Evolutionary conservation across 164 flowering plant genomes (phyloP), one percentile per base, ranked within the genome.

Genomic region (Protea cynaroides): DNA sequence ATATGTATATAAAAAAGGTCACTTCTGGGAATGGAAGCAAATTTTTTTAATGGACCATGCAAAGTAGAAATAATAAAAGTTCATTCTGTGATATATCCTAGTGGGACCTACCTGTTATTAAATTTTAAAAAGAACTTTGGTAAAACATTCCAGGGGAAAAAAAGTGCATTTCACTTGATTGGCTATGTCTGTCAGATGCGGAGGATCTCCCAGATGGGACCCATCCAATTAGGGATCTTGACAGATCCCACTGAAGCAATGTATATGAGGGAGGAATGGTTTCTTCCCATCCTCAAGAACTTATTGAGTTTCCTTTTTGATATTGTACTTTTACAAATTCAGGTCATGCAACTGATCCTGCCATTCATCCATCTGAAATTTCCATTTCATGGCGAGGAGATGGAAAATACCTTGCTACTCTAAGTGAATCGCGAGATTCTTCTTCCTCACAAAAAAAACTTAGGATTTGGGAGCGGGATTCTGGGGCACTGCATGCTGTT

Each of bases 361-460:
- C 63, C 12, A 60, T 58, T 67, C 6, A 51, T 72, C 36, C 36
- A 23, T 65, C 62, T 58, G 84, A 75, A 67, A 71, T 76, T 77
- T 66, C 84, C 51, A 72, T 91, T 62, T 80, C 94, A 22, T 94
- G 99, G 97, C 70, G 99, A 67, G 99, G 99, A 52, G 99, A 94
- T 81, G 99, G 97, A 23, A 94, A 86, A 60, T 94, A 80, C 75
- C 85, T 94, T 79, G 93, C 85, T 0, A 87, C 96, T 25, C 68
- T 91, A 22, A 77, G 75, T 67, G 77, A 75, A 65, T 71, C 56
- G 11, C 46, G 46, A 14, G 22, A 59, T 64, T 72, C 84, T 61
- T 62, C 74, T 72, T 69, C 85, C 52, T 58, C 62, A 51, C 77
- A 57, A 22, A 84, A 78, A 73, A 84, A 77, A 72, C 68, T 91